Conservation (phyloP, 306 rosid genomes). For the Purshia tridentata region DNA sequence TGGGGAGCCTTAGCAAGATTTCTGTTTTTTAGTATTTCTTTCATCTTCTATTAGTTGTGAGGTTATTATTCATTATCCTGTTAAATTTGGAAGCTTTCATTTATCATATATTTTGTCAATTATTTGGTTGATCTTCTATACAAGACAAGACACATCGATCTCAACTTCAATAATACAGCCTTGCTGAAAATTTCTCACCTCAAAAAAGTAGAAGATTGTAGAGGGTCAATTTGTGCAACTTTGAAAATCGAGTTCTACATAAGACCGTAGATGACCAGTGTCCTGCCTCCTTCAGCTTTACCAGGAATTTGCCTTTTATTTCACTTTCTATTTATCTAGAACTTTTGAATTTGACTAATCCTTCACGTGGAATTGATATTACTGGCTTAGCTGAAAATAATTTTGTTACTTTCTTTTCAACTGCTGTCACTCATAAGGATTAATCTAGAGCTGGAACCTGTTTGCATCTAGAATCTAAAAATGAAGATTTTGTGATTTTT, state of each 20-base stretch:
- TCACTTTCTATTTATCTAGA: neutral
- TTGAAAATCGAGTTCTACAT: neutral
- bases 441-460: neutral
- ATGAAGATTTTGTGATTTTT: neutral
- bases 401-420: neutral
- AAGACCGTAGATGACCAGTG: neutral
- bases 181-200: neutral
- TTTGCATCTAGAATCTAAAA: neutral
- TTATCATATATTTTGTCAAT: neutral
- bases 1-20: conserved; percentile 23
- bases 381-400: neutral
- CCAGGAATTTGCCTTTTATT: neutral
- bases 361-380: neutral
- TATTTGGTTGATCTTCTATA: neutral
- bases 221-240: conserved; percentile 1
- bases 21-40: neutral
- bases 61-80: neutral
- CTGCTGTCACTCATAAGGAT: neutral
- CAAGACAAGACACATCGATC: too few species aligned
- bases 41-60: neutral
- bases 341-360: neutral
- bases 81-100: neutral
- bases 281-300: neutral
- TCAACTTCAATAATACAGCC: conserved; percentile 7
- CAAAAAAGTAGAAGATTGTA: neutral